Conservation (phyloP, 2,329 filamentous ascomycete species). For the Monosporascus ibericus region DNA sequence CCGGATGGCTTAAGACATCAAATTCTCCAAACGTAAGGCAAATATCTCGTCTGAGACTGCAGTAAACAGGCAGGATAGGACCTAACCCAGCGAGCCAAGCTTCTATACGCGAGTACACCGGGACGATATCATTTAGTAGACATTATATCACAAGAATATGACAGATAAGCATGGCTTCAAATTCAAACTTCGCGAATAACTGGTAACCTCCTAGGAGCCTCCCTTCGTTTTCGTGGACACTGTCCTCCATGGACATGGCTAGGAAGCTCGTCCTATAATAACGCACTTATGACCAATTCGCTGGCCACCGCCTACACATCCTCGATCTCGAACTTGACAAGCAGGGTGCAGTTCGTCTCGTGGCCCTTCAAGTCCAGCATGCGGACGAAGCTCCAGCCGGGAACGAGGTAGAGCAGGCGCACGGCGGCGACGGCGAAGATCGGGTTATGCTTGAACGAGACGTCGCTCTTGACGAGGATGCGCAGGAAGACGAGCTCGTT, state of each 20-base stretch:
- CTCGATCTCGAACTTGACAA: slow-evolving; percentile 55
- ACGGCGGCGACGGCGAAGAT: slow-evolving; percentile 56
- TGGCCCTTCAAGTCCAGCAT: slow-evolving; percentile 60
- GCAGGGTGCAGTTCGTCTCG: slow-evolving; percentile 56
- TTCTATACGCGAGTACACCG: no score
- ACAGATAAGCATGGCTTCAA: no score
- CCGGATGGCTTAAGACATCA: background rate
- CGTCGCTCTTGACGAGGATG: slow-evolving; percentile 61
- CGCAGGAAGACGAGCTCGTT: slow-evolving; percentile 60
- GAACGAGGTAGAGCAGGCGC: slow-evolving; percentile 48
- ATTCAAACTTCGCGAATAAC: no score
- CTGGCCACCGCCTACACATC: slow-evolving; percentile 23
- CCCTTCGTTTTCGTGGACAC: no score
- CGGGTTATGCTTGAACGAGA: slow-evolving; percentile 55
- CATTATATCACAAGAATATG: no score
- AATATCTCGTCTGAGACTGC: background rate
- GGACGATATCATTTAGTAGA: no score
- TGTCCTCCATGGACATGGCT: no score
- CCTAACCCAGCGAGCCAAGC: no score
- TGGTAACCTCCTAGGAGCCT: no score
- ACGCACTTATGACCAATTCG: no score
- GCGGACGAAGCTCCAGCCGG: slow-evolving; percentile 58
- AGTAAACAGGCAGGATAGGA: no score
- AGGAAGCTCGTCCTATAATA: no score
- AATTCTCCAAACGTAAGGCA: background rate